A percentile compares a stretch with the other conserved stretches of the same genome.
Evolutionary conservation across 1,284 basidiomycete species (phyloP).

Genomic region (Coniferiporia weirii): DNA sequence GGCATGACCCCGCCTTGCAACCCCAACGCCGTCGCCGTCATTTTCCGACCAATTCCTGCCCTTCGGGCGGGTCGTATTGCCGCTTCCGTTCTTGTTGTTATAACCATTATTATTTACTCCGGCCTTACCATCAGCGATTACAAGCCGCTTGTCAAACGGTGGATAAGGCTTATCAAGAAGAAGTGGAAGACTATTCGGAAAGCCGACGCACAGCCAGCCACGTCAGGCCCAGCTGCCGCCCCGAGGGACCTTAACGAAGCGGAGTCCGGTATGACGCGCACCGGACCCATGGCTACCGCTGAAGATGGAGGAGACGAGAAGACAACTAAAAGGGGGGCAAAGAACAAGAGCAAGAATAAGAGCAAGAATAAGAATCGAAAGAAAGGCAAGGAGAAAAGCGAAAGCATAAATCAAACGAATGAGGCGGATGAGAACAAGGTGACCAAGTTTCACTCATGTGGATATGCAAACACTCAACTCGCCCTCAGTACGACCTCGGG

Average conservation of each 20-base stretch:
- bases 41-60: slow-evolving; percentile 25
- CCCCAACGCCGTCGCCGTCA: slow-evolving; percentile 20
- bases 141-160: slow-evolving; percentile 5
- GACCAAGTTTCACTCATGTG: neutral
- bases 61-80: slow-evolving; percentile 23
- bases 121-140: slow-evolving; percentile 21
- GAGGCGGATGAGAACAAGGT: neutral
- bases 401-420: neutral
- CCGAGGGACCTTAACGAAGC: neutral
- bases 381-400: neutral
- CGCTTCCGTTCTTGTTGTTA: slow-evolving; percentile 18
- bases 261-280: neutral
- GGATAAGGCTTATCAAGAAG: slow-evolving; percentile 3
- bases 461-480: neutral
- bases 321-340: neutral
- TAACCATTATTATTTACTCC: slow-evolving; percentile 16
- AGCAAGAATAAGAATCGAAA: neutral
- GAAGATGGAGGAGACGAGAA: neutral
- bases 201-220: neutral
- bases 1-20: slow-evolving; percentile 23
- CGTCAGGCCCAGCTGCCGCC: neutral
- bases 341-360: neutral
- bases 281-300: neutral
- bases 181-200: slow-evolving; percentile 1
- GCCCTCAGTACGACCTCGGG: slow-evolving; percentile 1